A percentile compares a stretch with the other conserved stretches of the same genome.
These are phyloP conservation scores for Eucalyptus pauciflora DNA, from an alignment of 345 rosid genomes.

Conservation along the genomic window DNA sequence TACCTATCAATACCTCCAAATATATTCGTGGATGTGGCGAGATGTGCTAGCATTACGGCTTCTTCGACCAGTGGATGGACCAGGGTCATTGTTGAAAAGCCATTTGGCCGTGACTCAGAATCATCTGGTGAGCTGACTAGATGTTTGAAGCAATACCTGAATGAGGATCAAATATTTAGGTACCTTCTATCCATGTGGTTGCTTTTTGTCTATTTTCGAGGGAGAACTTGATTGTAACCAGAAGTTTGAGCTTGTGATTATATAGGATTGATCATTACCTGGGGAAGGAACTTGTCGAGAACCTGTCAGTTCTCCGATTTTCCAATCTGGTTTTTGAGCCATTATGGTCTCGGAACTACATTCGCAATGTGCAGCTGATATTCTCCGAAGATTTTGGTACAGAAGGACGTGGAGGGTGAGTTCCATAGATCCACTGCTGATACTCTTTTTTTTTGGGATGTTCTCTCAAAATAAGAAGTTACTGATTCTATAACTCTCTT, in stretches of 20 bases:
- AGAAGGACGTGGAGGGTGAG: slow-evolving; percentile 95
- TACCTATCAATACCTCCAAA: slow-evolving; percentile 87
- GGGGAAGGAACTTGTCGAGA: slow-evolving; percentile 96
- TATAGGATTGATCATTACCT: slow-evolving; percentile 82
- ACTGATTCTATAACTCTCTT: background rate
- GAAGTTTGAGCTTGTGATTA: background rate
- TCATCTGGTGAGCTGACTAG: slow-evolving; percentile 77
- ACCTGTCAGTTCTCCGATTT: slow-evolving; percentile 84
- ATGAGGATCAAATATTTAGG: slow-evolving; percentile 91
- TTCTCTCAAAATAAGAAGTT: background rate
- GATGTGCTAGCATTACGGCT: slow-evolving; percentile 63
- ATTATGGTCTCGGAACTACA: slow-evolving; percentile 78
- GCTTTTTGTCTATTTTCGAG: background rate
- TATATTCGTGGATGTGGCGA: slow-evolving; percentile 76
- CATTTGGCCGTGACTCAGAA: slow-evolving; percentile 80
- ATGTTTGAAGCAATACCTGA: slow-evolving; percentile 62
- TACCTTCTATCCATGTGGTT: slow-evolving; percentile 1
- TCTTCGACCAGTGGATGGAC: slow-evolving; percentile 81
- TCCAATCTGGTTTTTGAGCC: slow-evolving; percentile 95
- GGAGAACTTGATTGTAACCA: background rate
- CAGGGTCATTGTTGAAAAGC: slow-evolving; percentile 88
- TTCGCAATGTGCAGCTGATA: slow-evolving; percentile 78
- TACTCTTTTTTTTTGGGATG: background rate
- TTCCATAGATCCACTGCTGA: background rate
- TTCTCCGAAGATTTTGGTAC: slow-evolving; percentile 95